phyloP scores from a whole-genome alignment of 306 rosid species.

The Acacia melanoxylon region DNA sequence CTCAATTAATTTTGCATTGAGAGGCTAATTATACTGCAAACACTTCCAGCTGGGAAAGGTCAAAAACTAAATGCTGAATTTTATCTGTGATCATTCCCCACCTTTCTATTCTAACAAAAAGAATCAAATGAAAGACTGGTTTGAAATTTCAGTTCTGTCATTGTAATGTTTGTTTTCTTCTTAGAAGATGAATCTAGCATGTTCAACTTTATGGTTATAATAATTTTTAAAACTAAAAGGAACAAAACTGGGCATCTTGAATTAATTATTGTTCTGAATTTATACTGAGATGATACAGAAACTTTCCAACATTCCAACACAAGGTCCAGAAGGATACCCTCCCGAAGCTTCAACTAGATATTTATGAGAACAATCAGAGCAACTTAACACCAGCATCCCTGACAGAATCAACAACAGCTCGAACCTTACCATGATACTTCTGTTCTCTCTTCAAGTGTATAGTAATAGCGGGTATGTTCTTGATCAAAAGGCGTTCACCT shows the following conservation, averaged over 20 bases:
- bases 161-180: neutral
- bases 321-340: constrained; percentile 15
- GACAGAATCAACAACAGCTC: constrained; percentile 78
- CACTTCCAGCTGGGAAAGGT: neutral
- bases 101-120: neutral
- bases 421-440: constrained; percentile 90
- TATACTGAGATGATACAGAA: constrained; percentile 13
- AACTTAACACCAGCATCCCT: constrained; percentile 73
- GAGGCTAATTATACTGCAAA: neutral
- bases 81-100: neutral
- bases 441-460: constrained; percentile 89
- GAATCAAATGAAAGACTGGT: neutral
- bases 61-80: neutral
- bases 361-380: constrained; percentile 41
- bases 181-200: neutral
- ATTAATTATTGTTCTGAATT: constrained; percentile 20
- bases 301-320: neutral
- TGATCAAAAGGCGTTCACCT: constrained; percentile 44
- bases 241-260: neutral
- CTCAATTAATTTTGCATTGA: neutral
- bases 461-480: constrained; percentile 68
- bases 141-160: neutral
- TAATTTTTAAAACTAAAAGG: neutral
- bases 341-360: constrained; percentile 27
- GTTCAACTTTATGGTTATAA: neutral